Evolutionary conservation across 176 grass and related monocot genomes (phyloP).

Genomic region (Cenchrus purpureus): DNA sequence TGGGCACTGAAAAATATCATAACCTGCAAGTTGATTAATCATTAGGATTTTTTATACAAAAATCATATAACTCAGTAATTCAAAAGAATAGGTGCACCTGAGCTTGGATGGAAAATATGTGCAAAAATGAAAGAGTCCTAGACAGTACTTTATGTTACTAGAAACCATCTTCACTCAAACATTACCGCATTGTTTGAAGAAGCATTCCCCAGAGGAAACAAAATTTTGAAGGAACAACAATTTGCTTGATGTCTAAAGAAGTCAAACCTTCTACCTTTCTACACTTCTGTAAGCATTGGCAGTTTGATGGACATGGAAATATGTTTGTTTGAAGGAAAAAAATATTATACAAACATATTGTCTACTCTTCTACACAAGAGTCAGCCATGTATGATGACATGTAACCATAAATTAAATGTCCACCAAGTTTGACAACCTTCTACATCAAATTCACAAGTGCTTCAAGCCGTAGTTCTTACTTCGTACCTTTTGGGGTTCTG

Average conservation of each 20-base stretch:
- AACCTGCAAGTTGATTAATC: slow-evolving; percentile 59
- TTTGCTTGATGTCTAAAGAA: not conserved
- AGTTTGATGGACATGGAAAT: slow-evolving; percentile 20
- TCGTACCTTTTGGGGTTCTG: slow-evolving; percentile 69
- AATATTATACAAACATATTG: not conserved
- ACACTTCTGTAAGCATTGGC: not conserved
- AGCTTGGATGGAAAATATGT: slow-evolving; percentile 17
- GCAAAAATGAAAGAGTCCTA: slow-evolving; percentile 18
- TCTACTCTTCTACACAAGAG: not conserved
- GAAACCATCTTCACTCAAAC: slow-evolving; percentile 23
- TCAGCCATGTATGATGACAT: slow-evolving; percentile 2
- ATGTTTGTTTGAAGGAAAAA: not conserved
- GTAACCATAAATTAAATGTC: slow-evolving; percentile 17
- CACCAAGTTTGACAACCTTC: slow-evolving; percentile 11
- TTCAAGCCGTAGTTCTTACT: slow-evolving; percentile 38
- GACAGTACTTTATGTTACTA: slow-evolving; percentile 20
- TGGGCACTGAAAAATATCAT: slow-evolving; percentile 99
- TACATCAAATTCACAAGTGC: slow-evolving; percentile 11
- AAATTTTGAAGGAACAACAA: slow-evolving; percentile 8
- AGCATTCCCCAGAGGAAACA: slow-evolving; percentile 4
- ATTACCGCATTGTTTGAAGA: slow-evolving; percentile 11
- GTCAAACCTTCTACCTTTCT: slow-evolving; percentile 29
- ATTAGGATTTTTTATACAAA: slow-evolving; percentile 13
- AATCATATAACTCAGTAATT: slow-evolving; percentile 17
- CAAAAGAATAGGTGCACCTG: slow-evolving; percentile 13